A percentile compares a stretch with the other conserved stretches of the same genome.
Evolutionary conservation across 2,329 filamentous ascomycete species (phyloP).

Genomic region (Penicillium thymicola): DNA sequence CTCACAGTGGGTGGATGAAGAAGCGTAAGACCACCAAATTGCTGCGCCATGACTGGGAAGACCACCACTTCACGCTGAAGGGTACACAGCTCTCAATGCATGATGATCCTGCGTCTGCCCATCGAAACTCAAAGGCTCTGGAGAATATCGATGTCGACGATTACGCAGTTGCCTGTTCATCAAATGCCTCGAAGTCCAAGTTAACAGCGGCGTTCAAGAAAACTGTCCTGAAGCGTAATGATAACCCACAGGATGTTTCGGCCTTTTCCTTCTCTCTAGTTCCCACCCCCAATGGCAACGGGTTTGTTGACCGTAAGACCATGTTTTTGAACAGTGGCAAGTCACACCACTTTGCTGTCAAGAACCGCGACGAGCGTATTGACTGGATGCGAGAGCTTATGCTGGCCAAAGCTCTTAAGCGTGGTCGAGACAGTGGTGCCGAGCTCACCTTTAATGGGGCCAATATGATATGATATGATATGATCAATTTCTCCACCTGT

Average conservation of each 20-base stretch:
- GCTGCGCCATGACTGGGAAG: slow-evolving; percentile 88
- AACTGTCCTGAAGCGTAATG: slow-evolving; percentile 47
- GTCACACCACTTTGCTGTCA: slow-evolving; percentile 55
- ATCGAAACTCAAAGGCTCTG: slow-evolving; percentile 17
- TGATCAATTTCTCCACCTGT: not conserved
- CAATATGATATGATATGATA: slow-evolving; percentile 28
- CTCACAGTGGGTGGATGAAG: slow-evolving; percentile 85
- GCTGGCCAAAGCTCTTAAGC: not conserved
- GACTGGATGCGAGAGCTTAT: not conserved
- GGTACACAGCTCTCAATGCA: slow-evolving; percentile 59
- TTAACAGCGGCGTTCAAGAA: slow-evolving; percentile 78
- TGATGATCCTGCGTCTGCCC: slow-evolving; percentile 19
- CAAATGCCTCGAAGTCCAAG: slow-evolving; percentile 70
- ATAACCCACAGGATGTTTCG: slow-evolving; percentile 27
- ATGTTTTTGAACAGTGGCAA: slow-evolving; percentile 59
- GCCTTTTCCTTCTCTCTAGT: slow-evolving; percentile 45
- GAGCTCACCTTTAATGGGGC: slow-evolving; percentile 29
- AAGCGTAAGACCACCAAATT: slow-evolving; percentile 82
- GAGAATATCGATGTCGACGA: slow-evolving; percentile 21
- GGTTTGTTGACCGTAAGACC: slow-evolving; percentile 40
- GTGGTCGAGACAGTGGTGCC: slow-evolving; percentile 17
- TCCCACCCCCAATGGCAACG: slow-evolving; percentile 44
- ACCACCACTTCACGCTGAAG: slow-evolving; percentile 80
- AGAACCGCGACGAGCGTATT: not conserved
- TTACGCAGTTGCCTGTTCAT: slow-evolving; percentile 56